phyloP scores from a whole-genome alignment of 345 rosid species.

The Sonneratia alba region DNA sequence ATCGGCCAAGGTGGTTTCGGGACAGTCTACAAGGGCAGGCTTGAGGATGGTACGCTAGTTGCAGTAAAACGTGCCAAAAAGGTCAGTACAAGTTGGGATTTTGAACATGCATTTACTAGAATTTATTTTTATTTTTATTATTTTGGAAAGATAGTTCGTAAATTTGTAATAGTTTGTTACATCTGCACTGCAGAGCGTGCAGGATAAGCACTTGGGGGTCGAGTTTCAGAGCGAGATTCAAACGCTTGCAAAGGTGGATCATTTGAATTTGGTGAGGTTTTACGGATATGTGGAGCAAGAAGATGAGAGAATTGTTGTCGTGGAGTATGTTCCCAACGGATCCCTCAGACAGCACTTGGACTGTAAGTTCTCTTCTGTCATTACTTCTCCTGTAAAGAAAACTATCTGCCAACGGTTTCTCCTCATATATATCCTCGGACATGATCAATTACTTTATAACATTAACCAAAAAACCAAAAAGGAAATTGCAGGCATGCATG shows the following conservation, averaged over 20 bases:
- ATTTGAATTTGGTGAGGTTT: slow-evolving; percentile 65
- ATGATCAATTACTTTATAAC: not conserved
- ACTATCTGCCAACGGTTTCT: not conserved
- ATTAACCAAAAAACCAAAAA: not conserved
- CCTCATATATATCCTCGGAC: not conserved
- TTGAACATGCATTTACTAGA: too few species aligned
- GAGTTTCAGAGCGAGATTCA: slow-evolving; percentile 76
- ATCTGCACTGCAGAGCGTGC: slow-evolving; percentile 31
- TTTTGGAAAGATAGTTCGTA: too few species aligned
- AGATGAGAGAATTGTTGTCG: slow-evolving; percentile 67
- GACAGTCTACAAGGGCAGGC: slow-evolving; percentile 78
- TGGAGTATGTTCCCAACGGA: slow-evolving; percentile 85
- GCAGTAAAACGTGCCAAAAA: slow-evolving; percentile 88
- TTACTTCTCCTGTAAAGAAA: not conserved
- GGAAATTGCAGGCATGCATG: slow-evolving; percentile 40
- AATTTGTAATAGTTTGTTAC: too few species aligned
- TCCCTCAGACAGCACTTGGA: slow-evolving; percentile 89
- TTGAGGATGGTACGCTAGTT: slow-evolving; percentile 59
- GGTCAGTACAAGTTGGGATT: slow-evolving; percentile 20
- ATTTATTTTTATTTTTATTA: too few species aligned
- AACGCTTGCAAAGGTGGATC: slow-evolving; percentile 71
- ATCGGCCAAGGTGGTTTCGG: slow-evolving; percentile 93
- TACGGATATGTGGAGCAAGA: slow-evolving; percentile 58
- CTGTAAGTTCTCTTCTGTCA: slow-evolving; percentile 33
- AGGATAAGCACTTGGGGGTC: slow-evolving; percentile 60